phyloP scores from a whole-genome alignment of 495 filamentous ascomycete genomes.

The Talaromyces borbonicus region DNA sequence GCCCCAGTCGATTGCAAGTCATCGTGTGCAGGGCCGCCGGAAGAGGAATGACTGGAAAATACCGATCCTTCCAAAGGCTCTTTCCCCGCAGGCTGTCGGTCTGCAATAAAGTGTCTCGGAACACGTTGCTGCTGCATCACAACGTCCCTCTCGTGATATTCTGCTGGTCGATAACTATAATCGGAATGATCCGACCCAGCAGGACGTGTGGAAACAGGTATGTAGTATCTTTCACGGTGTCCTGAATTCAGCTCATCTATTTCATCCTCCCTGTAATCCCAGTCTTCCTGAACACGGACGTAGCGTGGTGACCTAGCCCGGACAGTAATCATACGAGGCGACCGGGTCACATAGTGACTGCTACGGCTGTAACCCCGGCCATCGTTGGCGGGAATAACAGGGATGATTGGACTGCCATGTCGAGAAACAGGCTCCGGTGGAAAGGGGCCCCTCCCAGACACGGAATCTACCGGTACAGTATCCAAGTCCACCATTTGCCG shows the following conservation, averaged over 20 bases:
- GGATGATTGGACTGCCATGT: not conserved
- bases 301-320: slow-evolving; percentile 1
- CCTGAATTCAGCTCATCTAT: not conserved
- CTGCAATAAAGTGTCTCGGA: not conserved
- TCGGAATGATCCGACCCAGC: not conserved
- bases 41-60: not conserved
- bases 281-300: not conserved
- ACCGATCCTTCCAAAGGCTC: not conserved
- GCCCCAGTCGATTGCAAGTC: slow-evolving; percentile 3
- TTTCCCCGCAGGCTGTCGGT: not conserved
- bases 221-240: slow-evolving; percentile 3
- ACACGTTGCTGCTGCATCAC: not conserved
- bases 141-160: not conserved
- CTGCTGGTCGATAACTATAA: not conserved
- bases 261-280: not conserved
- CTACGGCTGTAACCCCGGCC: not conserved
- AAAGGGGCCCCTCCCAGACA: not conserved
- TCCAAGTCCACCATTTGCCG: not conserved
- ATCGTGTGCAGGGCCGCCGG: not conserved
- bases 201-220: not conserved
- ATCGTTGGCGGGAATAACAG: not conserved
- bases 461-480: not conserved
- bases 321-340: not conserved
- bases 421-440: not conserved
- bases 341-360: not conserved